Conservation (phyloP, 148 eudicot species). For the Gaultheria prostrata region DNA sequence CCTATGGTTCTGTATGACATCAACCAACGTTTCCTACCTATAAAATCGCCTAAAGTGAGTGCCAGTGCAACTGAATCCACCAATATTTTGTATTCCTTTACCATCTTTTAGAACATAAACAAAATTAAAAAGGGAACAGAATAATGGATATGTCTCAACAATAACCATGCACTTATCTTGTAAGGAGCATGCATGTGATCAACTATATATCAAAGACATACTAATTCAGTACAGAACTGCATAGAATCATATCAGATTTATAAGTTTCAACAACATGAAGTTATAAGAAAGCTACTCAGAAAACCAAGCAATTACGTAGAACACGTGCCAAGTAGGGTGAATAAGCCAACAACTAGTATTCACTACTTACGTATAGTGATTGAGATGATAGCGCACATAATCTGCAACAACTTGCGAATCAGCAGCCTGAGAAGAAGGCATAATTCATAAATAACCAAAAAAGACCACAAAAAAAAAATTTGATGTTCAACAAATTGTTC, state of each 20-base stretch:
- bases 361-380: conserved; percentile 96
- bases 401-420: conserved; percentile 95
- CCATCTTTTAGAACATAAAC: too few relatives aligned
- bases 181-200: background rate
- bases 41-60: background rate
- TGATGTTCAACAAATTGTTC: background rate
- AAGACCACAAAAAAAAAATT: background rate
- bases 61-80: too few relatives aligned
- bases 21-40: background rate
- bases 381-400: conserved; percentile 85
- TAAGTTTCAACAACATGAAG: background rate
- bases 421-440: conserved; percentile 67
- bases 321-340: background rate
- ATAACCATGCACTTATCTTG: too few relatives aligned
- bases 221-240: background rate
- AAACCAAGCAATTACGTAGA: background rate
- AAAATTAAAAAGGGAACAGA: too few relatives aligned
- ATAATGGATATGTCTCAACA: too few relatives aligned
- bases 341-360: background rate
- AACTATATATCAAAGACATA: background rate
- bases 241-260: background rate
- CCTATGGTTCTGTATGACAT: background rate
- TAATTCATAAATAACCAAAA: background rate
- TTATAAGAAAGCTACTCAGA: background rate
- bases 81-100: too few relatives aligned